These are phyloP conservation scores for Plasmodium reichenowi DNA, from an alignment of 169 alveolate genomes.

Conservation along the genomic window DNA sequence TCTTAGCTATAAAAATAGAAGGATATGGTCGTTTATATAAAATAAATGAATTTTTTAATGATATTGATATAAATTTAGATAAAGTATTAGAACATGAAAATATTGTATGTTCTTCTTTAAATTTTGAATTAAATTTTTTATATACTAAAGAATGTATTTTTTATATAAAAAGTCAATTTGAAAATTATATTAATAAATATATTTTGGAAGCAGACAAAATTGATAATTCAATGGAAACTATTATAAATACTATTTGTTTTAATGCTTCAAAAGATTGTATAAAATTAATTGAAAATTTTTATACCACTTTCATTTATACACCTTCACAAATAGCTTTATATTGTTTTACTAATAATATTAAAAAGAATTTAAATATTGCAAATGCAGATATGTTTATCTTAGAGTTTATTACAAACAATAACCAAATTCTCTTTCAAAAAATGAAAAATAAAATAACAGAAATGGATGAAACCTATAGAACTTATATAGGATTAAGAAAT, in stretches of 20 bases:
- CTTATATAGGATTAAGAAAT: conserved; percentile 52
- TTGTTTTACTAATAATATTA: conserved; percentile 63
- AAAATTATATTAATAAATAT: conserved; percentile 64
- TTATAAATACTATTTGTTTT: conserved; percentile 27
- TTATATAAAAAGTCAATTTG: conserved; percentile 38
- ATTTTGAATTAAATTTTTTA: conserved; percentile 36
- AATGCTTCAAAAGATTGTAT: conserved; percentile 38
- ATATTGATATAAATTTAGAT: conserved; percentile 64
- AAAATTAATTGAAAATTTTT: conserved; percentile 29
- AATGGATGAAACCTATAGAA: conserved; percentile 34
- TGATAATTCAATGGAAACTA: conserved; percentile 45
- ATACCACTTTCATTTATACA: conserved; percentile 43
- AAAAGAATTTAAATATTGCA: conserved; percentile 51
- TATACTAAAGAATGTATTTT: conserved; percentile 44
- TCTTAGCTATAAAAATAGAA: conserved; percentile 80
- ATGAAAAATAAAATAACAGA: conserved; percentile 61
- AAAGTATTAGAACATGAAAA: conserved; percentile 73
- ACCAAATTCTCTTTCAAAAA: conserved; percentile 71
- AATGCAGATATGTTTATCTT: conserved; percentile 58
- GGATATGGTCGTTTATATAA: conserved; percentile 76
- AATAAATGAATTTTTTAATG: conserved; percentile 69
- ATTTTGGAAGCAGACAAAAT: conserved; percentile 35
- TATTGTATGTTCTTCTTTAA: conserved; percentile 57
- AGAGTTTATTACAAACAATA: conserved; percentile 65
- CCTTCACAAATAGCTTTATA: conserved; percentile 70